phyloP scores from a whole-genome alignment of 768 basidiomycete genomes.

The Pisolithus orientalis region DNA sequence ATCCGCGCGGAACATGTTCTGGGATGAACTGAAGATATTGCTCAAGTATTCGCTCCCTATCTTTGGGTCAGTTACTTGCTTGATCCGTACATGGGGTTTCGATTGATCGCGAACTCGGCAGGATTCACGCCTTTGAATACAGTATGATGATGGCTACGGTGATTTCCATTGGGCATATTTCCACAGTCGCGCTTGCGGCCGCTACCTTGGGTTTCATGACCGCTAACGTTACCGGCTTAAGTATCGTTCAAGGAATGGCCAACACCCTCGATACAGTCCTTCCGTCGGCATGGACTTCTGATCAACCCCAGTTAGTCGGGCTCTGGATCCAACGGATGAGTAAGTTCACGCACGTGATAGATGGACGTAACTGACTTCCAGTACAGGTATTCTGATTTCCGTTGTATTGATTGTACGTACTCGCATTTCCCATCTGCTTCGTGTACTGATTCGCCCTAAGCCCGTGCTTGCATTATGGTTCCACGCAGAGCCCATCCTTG shows the following conservation, averaged over 20 bases:
- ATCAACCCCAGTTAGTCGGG: conserved; percentile 78
- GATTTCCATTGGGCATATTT: conserved; percentile 87
- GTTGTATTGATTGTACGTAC: conserved; percentile 51
- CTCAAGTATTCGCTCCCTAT: conserved; percentile 66
- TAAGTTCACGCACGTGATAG: conserved; percentile 29
- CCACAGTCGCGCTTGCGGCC: conserved; percentile 84
- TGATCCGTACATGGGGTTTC: not conserved
- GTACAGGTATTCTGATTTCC: conserved; percentile 52
- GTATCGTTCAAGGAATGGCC: conserved; percentile 77
- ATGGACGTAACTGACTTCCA: not conserved
- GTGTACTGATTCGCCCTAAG: conserved; percentile 12
- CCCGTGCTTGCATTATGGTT: conserved; percentile 71
- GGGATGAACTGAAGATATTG: conserved; percentile 55
- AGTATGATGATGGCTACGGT: conserved; percentile 81
- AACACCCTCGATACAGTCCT: conserved; percentile 90
- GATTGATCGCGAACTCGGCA: conserved; percentile 19
- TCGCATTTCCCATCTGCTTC: not conserved
- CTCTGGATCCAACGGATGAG: conserved; percentile 90
- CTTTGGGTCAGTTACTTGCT: conserved; percentile 48
- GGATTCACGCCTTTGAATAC: conserved; percentile 80
- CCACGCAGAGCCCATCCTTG: conserved; percentile 71
- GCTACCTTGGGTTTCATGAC: conserved; percentile 72
- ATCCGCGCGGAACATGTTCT: conserved; percentile 44
- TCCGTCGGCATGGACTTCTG: conserved; percentile 90
- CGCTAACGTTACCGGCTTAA: conserved; percentile 47